phyloP scores from a whole-genome alignment of 2,329 filamentous ascomycete genomes.

The Ophiostoma sp. region DNA sequence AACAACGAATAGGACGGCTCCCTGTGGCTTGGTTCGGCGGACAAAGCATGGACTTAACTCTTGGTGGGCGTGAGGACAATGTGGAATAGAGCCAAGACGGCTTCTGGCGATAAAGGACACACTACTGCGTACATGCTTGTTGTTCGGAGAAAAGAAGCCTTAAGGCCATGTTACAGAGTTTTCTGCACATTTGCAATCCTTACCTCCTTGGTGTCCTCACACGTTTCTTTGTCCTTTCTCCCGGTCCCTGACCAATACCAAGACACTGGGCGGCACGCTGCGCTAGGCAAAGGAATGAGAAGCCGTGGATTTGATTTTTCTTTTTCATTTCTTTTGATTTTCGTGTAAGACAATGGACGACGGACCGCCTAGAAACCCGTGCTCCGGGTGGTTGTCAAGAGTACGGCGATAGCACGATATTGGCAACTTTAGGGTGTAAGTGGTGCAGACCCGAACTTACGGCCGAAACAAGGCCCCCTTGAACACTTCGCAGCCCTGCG shows the following conservation, averaged over 20 bases:
- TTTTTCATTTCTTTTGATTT: neutral
- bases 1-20: neutral
- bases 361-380: neutral
- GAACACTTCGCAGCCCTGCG: neutral
- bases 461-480: neutral
- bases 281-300: neutral
- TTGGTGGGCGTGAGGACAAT: neutral
- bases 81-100: neutral
- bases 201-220: neutral
- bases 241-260: neutral
- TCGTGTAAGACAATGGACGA: neutral
- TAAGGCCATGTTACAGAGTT: neutral
- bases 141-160: neutral
- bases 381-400: neutral
- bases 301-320: neutral
- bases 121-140: too few relatives aligned
- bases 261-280: neutral
- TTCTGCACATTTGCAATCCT: neutral
- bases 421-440: neutral
- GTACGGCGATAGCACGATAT: neutral
- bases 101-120: neutral
- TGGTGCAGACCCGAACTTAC: slow-evolving; percentile 12
- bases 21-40: neutral
- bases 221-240: neutral
- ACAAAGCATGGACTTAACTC: neutral